Base-by-base conservation (phyloP, 306 rosid genomes). In the Cyclanthera cordifolia region DNA sequence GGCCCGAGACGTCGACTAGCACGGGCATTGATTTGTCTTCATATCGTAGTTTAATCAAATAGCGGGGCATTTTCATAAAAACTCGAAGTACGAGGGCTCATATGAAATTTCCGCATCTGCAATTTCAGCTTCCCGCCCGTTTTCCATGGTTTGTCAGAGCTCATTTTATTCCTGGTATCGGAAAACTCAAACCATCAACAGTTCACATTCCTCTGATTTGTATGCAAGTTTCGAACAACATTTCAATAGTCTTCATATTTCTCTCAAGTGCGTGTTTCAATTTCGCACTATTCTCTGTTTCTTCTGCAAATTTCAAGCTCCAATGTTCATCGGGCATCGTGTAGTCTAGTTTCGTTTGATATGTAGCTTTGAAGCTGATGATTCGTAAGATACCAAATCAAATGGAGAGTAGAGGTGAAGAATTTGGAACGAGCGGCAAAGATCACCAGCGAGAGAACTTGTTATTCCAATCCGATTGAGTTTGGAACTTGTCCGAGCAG, bases 351-450 rank as follows among this genome's bases (percentile, higher is more conserved):
- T 58, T 28, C 9, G 10, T 57, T 15, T 27, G 24, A 21, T 7
- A 16, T 34, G 39, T 53, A 34, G 49, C 50, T 61, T 37, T 34
- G 21, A 37, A 61, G 45, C 16, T 39, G 24, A n/a, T 8, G 47
- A 17, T 59, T 59, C 12, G 13, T 12, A 32, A n/a, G 5, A 59
- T 59, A 9, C 25, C 21, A 8, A 27, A 28, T 58, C 46, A 7
- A 15, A 30, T 58, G 46, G 67, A 59, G 67, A 59, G 6, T 59
- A 13, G 12, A 56, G 66, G n/a, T n/a, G 43, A 60, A 27, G 67
- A 34, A 37, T 4, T 30, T 28, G 39, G 45, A 58, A 14, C 39
- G 20, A 32, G 14, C 7, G 8, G 46, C 3, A 32, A 9, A 60
- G 8, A 3, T 32, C 9, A 37, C 7, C 15, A n/a, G 13, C 16